Evolutionary conservation across 345 rosid species (phyloP), one percentile per base, ranked within the genome.

Genomic region (Populus ilicifolia): DNA sequence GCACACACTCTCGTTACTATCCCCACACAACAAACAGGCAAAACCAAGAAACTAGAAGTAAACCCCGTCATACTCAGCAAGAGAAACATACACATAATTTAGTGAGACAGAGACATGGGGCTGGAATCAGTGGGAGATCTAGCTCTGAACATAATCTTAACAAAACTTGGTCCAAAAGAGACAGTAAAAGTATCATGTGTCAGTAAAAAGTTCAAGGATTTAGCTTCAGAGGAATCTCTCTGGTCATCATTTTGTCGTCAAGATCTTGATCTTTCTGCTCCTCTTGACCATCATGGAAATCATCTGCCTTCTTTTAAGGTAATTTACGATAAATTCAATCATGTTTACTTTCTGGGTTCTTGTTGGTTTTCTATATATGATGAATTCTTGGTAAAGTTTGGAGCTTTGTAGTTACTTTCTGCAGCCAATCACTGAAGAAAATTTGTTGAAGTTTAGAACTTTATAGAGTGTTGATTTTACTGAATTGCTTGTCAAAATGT

Each of bases 301-400:
- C 85, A 80, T 56, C 63, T 67, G 36, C 89, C 94, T 75, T 93
- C 97, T 65, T 95, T 90, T 87, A 90, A 87, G 96, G 98, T 93
- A 63, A 16, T 18, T 14, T 20, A 54, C 29, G 5, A 18, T 5
- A 46, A 4, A n/a, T 23, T 35, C 64, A 20, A 0, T 62, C 14
- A 4, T 43, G 25, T 39, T 63, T 43, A 5, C 56, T 6, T 41
- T 67, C n/a, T 56, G 50, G 67, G 61, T 39, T 38, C 12, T 7
- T 20, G 25, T 30, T 44, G 18, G 30, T 66, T 66, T 30, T 66
- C 59, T 18, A 18, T 18, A 18, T 52, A 52, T 52, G 59, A 52
- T 17, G n/a, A 52, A 18, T 0, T 11, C 33, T 7, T 30, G 69
- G 13, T 33, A 7, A 12, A 16, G 36, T 66, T 66, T 27, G 69